These are phyloP conservation scores for Alternaria novae-zelandiae DNA, from an alignment of 2,329 filamentous ascomycete genomes.

Conservation along the genomic window DNA sequence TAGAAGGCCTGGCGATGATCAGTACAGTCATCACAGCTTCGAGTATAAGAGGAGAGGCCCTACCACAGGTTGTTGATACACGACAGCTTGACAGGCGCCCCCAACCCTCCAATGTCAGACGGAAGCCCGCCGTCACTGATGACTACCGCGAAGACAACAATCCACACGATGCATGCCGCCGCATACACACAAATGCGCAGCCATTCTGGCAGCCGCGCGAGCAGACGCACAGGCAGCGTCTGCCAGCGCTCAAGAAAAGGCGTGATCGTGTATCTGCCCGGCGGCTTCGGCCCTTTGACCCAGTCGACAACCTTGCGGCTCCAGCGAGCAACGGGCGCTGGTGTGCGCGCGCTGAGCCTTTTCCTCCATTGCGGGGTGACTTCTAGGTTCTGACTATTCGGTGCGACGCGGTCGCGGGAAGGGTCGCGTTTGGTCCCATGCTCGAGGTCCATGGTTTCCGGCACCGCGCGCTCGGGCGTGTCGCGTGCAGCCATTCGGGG, in stretches of 20 bases:
- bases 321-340: constrained; percentile 22
- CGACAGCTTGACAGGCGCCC: constrained; percentile 68
- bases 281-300: constrained; percentile 55
- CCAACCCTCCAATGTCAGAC: constrained; percentile 70
- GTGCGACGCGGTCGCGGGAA: constrained; percentile 3
- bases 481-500: constrained; percentile 2
- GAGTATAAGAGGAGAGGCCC: not conserved
- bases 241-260: constrained; percentile 70
- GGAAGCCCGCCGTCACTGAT: constrained; percentile 65
- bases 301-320: constrained; percentile 45
- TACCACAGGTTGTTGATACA: constrained; percentile 75
- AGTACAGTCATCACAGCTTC: not conserved
- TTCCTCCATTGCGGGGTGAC: constrained; percentile 13
- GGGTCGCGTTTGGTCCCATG: constrained; percentile 6
- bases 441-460: constrained; percentile 14
- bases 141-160: constrained; percentile 71
- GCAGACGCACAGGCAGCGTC: constrained; percentile 65
- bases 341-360: constrained; percentile 18
- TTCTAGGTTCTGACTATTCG: not conserved
- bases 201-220: constrained; percentile 64
- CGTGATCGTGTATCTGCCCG: constrained; percentile 51
- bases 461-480: constrained; percentile 3
- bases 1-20: constrained; percentile 27
- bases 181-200: constrained; percentile 64
- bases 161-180: constrained; percentile 68